Conservation (phyloP, 2,329 filamentous ascomycete species). For the Thelonectria discophora region DNA sequence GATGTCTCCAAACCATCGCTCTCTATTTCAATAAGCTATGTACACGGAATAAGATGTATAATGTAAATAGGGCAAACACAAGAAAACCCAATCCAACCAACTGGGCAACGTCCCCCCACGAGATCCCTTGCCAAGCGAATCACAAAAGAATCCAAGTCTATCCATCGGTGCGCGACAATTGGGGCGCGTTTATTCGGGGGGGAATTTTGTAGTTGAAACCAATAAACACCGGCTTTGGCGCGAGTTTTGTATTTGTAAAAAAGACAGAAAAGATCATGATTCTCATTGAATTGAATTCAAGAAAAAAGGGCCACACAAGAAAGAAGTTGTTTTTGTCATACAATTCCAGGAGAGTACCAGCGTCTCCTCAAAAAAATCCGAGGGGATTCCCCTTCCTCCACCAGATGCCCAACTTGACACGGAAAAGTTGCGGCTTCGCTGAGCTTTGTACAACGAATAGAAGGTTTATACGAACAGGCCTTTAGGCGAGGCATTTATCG, state of each 20-base stretch:
- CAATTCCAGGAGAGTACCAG: conserved; percentile 34
- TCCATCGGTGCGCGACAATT: conserved; percentile 27
- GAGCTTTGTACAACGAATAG: conserved; percentile 38
- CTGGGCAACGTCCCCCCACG: conserved; percentile 5
- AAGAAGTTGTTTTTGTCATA: conserved; percentile 39
- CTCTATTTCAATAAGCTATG: conserved; percentile 31
- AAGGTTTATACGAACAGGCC: conserved; percentile 30
- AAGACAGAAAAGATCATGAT: conserved; percentile 40
- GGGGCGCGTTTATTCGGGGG: too few species aligned
- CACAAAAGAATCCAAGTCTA: conserved; percentile 32
- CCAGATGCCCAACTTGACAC: conserved; percentile 36
- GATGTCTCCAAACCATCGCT: conserved; percentile 25
- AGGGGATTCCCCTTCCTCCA: conserved; percentile 27
- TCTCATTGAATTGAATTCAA: conserved; percentile 44
- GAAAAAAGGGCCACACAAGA: conserved; percentile 31
- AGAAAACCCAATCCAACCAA: conserved; percentile 28
- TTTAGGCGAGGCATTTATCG: conserved; percentile 40
- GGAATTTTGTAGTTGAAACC: conserved; percentile 7
- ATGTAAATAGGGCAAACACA: conserved; percentile 9
- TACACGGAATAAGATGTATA: conserved; percentile 34
- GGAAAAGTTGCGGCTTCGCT: conserved; percentile 19
- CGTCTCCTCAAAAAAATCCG: conserved; percentile 26
- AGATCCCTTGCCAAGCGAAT: conserved; percentile 18
- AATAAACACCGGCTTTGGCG: conserved; percentile 18
- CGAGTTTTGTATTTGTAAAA: conserved; percentile 16